Conservation (phyloP, 768 basidiomycete species). For the Boletus rubescentipes region DNA sequence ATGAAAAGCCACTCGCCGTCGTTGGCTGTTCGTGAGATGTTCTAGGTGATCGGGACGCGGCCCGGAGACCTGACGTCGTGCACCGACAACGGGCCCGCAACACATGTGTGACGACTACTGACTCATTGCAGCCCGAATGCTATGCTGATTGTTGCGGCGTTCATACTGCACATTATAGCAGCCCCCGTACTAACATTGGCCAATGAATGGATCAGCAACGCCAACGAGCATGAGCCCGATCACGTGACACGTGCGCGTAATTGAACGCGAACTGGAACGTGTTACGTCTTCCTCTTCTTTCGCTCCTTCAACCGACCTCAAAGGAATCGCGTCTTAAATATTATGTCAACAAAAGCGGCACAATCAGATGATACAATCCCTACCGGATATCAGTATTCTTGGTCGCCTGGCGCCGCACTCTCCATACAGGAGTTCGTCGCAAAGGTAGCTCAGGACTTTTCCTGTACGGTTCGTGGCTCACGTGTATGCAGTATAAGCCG, state of each 20-base stretch:
- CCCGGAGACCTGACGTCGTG: neutral
- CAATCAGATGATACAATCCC: conserved; percentile 42
- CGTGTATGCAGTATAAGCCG: conserved; percentile 56
- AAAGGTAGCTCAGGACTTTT: conserved; percentile 40
- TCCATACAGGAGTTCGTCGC: conserved; percentile 52
- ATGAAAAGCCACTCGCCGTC: neutral
- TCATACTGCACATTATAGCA: neutral
- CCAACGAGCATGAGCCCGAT: neutral
- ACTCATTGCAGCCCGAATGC: neutral
- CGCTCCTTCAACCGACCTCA: neutral
- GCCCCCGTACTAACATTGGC: neutral
- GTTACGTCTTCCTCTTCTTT: neutral
- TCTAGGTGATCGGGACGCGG: neutral
- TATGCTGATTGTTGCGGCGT: neutral
- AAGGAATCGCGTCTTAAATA: neutral
- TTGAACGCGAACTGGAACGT: neutral
- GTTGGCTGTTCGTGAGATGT: neutral
- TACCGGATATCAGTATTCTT: conserved; percentile 48
- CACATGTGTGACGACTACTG: neutral
- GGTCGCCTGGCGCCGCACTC: conserved; percentile 43
- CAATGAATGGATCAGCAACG: no score
- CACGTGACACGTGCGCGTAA: conserved; percentile 5
- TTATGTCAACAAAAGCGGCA: conserved; percentile 11
- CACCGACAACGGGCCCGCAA: neutral
- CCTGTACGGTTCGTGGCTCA: neutral